Base-by-base conservation (phyloP, 257 asterid genomes). In the Solanum okadae region DNA sequence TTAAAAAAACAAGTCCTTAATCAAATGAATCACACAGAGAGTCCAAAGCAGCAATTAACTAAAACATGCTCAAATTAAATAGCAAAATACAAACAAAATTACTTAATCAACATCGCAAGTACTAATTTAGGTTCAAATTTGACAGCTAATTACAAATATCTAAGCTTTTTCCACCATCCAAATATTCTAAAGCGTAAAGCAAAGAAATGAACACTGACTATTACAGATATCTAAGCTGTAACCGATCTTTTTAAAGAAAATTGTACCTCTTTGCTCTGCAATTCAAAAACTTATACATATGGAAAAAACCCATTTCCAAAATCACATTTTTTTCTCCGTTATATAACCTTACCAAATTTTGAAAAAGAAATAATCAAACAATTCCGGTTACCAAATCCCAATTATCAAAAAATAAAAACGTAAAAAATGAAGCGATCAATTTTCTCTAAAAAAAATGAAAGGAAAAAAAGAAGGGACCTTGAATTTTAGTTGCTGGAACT, bases 401-500 rank as follows among this genome's bases (percentile, higher is more conserved):
- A 56, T 4, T 5, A 42, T 40, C 29, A 85, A 63, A 14, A 10
- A 5, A 4, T 1, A 34, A 85, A n/a, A 10, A 34, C 35, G 67
- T 22, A 8, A 71, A 71, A 68, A 34, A 73, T 16, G 3, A 56
- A 49, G 15, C 10, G 67, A 56, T 10, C 8, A 71, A 70, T 38
- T 70, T 22, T 81, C 20, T 8, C 11, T 38, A 5, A 40, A 83
- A 83, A 23, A 49, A 49, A 20, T 4, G 10, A 40, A 78, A 59
- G 1, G 20, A 16, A n/a, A 27, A 27, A 46, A 9, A 86, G 1
- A 14, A 25, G 38, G 46, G 11, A 94, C 98, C 98, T 94, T 92
- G 96, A 91, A 89, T 86, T 90, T 89, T 87, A 79, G 93, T 88
- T 37, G 92, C 89, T 38, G 95, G 94, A 89, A 91, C 90, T 87